Conservation (phyloP, 2,329 filamentous ascomycete genomes). For the Pseudogymnoascus sp. region DNA sequence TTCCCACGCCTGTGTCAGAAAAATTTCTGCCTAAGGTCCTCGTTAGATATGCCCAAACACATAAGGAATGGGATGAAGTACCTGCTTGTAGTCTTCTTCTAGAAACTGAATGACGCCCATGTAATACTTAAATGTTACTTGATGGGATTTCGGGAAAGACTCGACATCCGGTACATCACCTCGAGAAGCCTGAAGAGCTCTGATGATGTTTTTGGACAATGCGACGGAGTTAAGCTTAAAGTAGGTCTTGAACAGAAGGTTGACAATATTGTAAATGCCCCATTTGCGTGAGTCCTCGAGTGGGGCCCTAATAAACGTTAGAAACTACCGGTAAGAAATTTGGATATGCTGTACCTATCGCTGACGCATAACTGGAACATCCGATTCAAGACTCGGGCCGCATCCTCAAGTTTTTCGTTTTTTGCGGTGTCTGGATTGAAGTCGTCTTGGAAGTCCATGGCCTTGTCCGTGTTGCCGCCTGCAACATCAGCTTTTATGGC, state of each 20-base stretch:
- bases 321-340: neutral
- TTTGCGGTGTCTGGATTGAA: slow-evolving; percentile 68
- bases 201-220: slow-evolving; percentile 84
- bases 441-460: slow-evolving; percentile 65
- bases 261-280: slow-evolving; percentile 93
- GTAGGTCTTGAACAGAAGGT: slow-evolving; percentile 95
- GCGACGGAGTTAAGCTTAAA: slow-evolving; percentile 88
- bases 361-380: slow-evolving; percentile 87
- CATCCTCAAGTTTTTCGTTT: slow-evolving; percentile 82
- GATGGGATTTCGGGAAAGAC: slow-evolving; percentile 78
- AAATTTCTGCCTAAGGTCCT: slow-evolving; percentile 58
- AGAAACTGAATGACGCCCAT: slow-evolving; percentile 88
- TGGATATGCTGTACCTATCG: slow-evolving; percentile 57
- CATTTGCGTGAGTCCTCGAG: slow-evolving; percentile 91
- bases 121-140: slow-evolving; percentile 95
- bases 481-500: slow-evolving; percentile 82
- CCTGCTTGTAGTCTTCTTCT: slow-evolving; percentile 83
- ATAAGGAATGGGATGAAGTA: slow-evolving; percentile 28
- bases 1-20: slow-evolving; percentile 73
- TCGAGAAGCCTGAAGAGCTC: slow-evolving; percentile 67
- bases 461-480: slow-evolving; percentile 36
- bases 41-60: neutral
- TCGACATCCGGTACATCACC: slow-evolving; percentile 75
- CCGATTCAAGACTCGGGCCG: slow-evolving; percentile 79
- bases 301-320: slow-evolving; percentile 50